Base-by-base conservation (phyloP, 2,329 filamentous ascomycete genomes). In the Aspergillus sp. region DNA sequence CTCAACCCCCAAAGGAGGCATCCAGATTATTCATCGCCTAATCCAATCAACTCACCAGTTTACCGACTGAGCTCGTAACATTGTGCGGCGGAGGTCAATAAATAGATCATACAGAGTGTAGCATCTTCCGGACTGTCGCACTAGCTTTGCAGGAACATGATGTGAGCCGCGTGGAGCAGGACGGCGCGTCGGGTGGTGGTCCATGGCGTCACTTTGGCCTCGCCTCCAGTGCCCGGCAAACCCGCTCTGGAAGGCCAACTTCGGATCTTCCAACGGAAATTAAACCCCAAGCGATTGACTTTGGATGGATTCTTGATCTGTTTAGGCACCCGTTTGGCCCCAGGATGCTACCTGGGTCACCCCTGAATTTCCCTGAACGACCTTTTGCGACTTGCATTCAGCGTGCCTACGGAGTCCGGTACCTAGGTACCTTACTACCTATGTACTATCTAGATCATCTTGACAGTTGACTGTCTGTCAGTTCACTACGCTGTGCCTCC, bases 141-240 rank as follows among this genome's bases (percentile, higher is more conserved):
- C 24, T 22, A 36, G 8, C 26, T 4, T 46, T 13, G 47, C 45
- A 50, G 36, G 30, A 33, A 47, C 32, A 35, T 35, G 32, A 46
- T n/a, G 35, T 2, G 30, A 33, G 26, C 38, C 47, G 53, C 22
- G 24, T 42, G 40, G 17, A 47, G 14, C 14, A 38, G 26, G 36
- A 50, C 46, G 53, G 49, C 41, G 53, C 24, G 40, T 41, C 50
- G 43, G 51, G 36, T 42, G 53, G 45, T 50, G 45, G 46, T 52
- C 50, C 58, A 62, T 60, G 55, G 54, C 64, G 65, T 69, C 64
- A 69, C 66, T 57, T 50, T 57, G 50, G 56, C 51, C 45, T 67
- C 66, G 61, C 66, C 64, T 69, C 54, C 50, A 55, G 36, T 20
- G 36, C 54, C 57, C 49, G 48, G 52, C 48, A 50, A 60, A 57